phyloP scores from a whole-genome alignment of 192 early-diverging fungal species.

The Coemansia brasiliensis region DNA sequence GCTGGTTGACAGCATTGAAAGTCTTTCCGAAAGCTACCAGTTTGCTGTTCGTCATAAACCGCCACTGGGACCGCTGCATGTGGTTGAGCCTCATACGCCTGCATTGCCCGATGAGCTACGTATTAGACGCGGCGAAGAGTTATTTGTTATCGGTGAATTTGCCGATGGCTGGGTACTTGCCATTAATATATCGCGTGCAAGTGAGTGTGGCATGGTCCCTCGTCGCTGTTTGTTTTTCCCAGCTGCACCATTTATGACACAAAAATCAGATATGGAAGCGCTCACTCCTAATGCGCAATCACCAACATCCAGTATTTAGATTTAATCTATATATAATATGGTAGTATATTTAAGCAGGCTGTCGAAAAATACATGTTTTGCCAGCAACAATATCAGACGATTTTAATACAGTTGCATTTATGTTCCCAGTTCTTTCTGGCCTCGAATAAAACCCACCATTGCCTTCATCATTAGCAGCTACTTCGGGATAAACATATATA shows the following conservation, averaged over 20 bases:
- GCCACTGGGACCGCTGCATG: conserved; percentile 33
- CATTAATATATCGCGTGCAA: conserved; percentile 28
- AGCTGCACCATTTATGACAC: conserved; percentile 35
- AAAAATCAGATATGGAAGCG: conserved; percentile 8
- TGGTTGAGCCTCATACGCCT: conserved; percentile 33
- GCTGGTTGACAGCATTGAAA: conserved; percentile 38
- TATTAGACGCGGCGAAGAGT: conserved; percentile 17
- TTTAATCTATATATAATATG: not conserved
- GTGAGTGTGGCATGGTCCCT: conserved; percentile 46
- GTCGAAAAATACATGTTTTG: not conserved
- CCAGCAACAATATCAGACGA: conserved; percentile 12
- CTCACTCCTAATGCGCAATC: conserved; percentile 2
- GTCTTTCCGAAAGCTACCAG: conserved; percentile 49
- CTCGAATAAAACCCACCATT: not conserved
- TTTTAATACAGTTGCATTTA: conserved; percentile 19
- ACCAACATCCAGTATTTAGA: conserved; percentile 1
- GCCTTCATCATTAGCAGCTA: not conserved
- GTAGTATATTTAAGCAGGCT: no score
- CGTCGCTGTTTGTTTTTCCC: conserved; percentile 52
- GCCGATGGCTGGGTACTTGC: conserved; percentile 51
- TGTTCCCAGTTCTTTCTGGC: not conserved
- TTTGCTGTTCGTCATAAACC: conserved; percentile 49
- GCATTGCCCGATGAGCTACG: conserved; percentile 37
- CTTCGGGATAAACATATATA: conserved; percentile 13
- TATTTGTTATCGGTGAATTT: conserved; percentile 49